Evolutionary conservation across 768 basidiomycete species (phyloP).

Genomic region (Leucocoprinus birnbaumii): DNA sequence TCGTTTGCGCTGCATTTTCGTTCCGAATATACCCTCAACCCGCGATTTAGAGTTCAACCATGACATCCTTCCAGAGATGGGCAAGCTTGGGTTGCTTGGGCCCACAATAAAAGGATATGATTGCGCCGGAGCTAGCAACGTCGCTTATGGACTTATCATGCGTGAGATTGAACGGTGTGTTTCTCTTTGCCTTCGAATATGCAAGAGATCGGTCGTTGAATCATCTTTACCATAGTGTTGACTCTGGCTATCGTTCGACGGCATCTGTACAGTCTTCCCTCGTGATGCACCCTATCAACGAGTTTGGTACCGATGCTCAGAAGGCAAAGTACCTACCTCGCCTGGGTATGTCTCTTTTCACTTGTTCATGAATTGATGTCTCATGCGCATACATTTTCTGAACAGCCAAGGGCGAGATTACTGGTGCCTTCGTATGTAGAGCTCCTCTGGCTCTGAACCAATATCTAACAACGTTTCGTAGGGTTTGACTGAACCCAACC

Average conservation of each 20-base stretch:
- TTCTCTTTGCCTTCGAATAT: background rate
- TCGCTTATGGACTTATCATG: constrained; percentile 92
- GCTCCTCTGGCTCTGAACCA: background rate
- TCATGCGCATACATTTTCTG: background rate
- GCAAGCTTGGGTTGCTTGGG: constrained; percentile 84
- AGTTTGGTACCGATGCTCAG: constrained; percentile 87
- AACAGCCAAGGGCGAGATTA: constrained; percentile 76
- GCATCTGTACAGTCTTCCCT: constrained; percentile 95
- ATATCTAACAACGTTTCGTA: constrained; percentile 22
- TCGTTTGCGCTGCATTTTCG: constrained; percentile 14
- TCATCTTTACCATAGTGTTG: constrained; percentile 54
- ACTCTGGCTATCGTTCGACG: constrained; percentile 94
- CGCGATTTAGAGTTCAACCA: constrained; percentile 66
- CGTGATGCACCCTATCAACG: constrained; percentile 92
- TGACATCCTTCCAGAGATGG: constrained; percentile 85
- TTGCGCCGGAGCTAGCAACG: constrained; percentile 88
- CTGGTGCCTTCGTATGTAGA: constrained; percentile 86
- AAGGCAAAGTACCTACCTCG: constrained; percentile 89
- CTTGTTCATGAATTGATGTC: background rate
- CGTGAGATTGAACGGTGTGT: constrained; percentile 87
- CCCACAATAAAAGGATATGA: constrained; percentile 93
- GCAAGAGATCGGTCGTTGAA: background rate
- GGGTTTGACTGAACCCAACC: constrained; percentile 96
- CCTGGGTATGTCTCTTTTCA: constrained; percentile 50
- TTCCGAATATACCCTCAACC: background rate